Evolutionary conservation across 352 stramenopile genomes (phyloP).

Genomic region (Phytophthora pseudosyringae): DNA sequence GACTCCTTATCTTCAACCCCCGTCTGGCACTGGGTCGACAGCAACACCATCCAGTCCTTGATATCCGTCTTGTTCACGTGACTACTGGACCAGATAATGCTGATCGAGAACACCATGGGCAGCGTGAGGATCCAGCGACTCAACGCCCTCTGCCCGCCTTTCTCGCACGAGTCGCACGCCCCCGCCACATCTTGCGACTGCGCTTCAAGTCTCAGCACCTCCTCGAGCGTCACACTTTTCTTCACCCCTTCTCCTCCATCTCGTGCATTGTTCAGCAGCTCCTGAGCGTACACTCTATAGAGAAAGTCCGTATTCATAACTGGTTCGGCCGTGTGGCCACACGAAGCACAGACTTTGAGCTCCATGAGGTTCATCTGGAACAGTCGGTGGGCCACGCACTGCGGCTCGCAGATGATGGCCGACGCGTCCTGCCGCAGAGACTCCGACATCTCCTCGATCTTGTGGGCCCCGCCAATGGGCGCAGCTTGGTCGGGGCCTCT

Average conservation of each 20-base stretch:
- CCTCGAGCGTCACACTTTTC: constrained; percentile 53
- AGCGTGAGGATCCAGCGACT: constrained; percentile 83
- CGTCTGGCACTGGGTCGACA: constrained; percentile 54
- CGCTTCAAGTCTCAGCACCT: constrained; percentile 61
- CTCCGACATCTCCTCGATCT: constrained; percentile 53
- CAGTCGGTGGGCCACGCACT: constrained; percentile 81
- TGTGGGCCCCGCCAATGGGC: constrained; percentile 10
- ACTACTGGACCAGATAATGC: constrained; percentile 83
- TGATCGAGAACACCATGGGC: constrained; percentile 86
- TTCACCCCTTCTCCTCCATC: constrained; percentile 8
- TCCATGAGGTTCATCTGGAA: constrained; percentile 92
- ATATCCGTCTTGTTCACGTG: constrained; percentile 73
- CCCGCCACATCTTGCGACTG: constrained; percentile 52
- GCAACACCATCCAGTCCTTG: constrained; percentile 70
- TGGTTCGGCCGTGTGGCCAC: constrained; percentile 70
- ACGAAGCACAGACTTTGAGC: constrained; percentile 66
- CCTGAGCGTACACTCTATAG: constrained; percentile 83
- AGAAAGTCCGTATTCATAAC: constrained; percentile 88
- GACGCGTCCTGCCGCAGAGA: constrained; percentile 62
- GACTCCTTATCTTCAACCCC: constrained; percentile 28
- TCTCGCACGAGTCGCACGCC: constrained; percentile 63
- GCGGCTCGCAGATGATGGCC: constrained; percentile 76
- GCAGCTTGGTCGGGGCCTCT: not conserved
- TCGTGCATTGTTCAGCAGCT: constrained; percentile 47
- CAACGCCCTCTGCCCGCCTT: constrained; percentile 49